Evolutionary conservation across 1,284 basidiomycete genomes (phyloP).

Genomic region (Moniliophthora roreri): DNA sequence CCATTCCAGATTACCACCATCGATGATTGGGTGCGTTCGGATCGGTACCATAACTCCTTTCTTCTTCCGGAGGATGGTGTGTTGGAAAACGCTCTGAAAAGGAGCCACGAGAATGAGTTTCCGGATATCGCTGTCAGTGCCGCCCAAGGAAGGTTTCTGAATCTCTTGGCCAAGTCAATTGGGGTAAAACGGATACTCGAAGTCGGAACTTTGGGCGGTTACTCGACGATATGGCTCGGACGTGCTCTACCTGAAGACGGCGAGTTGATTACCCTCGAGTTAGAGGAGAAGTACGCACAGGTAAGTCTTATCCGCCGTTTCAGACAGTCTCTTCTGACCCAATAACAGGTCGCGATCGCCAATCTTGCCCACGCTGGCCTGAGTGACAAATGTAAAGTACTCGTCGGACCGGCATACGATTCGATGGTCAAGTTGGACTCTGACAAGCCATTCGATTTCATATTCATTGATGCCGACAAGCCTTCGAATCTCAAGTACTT

Average conservation of each 20-base stretch:
- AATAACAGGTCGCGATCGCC: slow-evolving; percentile 46
- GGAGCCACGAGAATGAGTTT: slow-evolving; percentile 41
- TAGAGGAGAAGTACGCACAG: slow-evolving; percentile 47
- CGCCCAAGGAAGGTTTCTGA: slow-evolving; percentile 59
- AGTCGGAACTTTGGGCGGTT: slow-evolving; percentile 66
- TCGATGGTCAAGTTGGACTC: slow-evolving; percentile 41
- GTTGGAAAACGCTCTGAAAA: slow-evolving; percentile 44
- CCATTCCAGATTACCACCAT: slow-evolving; percentile 10
- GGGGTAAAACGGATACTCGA: slow-evolving; percentile 55
- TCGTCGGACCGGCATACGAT: slow-evolving; percentile 51
- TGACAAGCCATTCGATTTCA: slow-evolving; percentile 50
- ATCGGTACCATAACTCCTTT: slow-evolving; percentile 53
- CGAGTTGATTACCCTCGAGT: slow-evolving; percentile 48
- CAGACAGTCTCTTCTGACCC: neutral
- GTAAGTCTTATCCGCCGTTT: slow-evolving; percentile 26
- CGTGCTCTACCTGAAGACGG: slow-evolving; percentile 54
- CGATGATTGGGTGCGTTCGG: slow-evolving; percentile 47
- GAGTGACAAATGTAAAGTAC: slow-evolving; percentile 42
- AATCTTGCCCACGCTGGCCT: slow-evolving; percentile 52
- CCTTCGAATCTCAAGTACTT: slow-evolving; percentile 48
- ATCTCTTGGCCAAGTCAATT: slow-evolving; percentile 47
- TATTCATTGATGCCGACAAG: slow-evolving; percentile 68
- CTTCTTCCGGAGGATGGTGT: slow-evolving; percentile 34
- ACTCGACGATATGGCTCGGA: slow-evolving; percentile 62
- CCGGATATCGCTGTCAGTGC: slow-evolving; percentile 54